A percentile compares a stretch with the other conserved stretches of the same genome.
Conservation (phyloP, 352 stramenopile species). For the Globisporangium cylindrosporum region DNA sequence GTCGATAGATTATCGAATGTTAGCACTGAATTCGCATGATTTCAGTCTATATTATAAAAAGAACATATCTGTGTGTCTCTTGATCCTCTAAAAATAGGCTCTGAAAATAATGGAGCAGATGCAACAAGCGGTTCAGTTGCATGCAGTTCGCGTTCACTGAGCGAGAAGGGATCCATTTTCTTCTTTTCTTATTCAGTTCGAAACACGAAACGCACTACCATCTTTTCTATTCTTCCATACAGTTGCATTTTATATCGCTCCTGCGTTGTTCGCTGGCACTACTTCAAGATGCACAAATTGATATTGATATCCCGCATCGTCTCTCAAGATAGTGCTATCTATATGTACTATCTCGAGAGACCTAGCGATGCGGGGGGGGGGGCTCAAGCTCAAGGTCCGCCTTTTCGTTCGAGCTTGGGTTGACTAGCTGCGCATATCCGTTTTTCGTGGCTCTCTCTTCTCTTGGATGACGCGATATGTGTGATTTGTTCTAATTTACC, state of each 20-base stretch:
- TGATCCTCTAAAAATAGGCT: not conserved
- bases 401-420: slow-evolving; percentile 11
- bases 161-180: slow-evolving; percentile 7
- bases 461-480: too few species aligned
- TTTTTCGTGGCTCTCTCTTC: too few species aligned
- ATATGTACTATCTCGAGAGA: too few species aligned
- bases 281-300: not conserved
- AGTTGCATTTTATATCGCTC: not conserved
- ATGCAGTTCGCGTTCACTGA: not conserved
- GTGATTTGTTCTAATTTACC: too few species aligned
- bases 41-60: not conserved
- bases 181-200: slow-evolving; percentile 5
- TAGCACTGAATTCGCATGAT: too few species aligned
- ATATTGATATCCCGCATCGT: not conserved
- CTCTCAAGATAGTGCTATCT: not conserved
- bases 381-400: not conserved
- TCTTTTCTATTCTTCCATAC: not conserved
- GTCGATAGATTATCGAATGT: too few species aligned
- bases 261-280: not conserved
- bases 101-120: too few species aligned
- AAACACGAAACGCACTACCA: not conserved
- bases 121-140: slow-evolving; percentile 4
- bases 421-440: too few species aligned
- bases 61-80: not conserved
- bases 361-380: not conserved